Conservation (phyloP, 306 rosid genomes). For the Lathyrus tuberosus region DNA sequence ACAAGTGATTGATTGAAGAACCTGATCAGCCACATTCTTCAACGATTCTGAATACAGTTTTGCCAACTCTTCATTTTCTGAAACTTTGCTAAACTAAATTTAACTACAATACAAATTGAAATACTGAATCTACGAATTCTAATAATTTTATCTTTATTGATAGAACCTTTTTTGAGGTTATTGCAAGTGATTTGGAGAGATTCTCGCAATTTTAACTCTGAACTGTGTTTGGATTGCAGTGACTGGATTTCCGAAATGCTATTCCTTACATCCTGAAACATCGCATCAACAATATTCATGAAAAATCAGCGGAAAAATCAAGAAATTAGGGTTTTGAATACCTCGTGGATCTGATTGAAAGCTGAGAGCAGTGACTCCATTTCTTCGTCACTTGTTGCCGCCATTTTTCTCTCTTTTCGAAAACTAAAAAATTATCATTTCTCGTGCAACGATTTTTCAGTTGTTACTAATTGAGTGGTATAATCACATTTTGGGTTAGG, state of each 20-base stretch:
- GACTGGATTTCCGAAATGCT: constrained; percentile 54
- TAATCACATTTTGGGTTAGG: too few relatives aligned
- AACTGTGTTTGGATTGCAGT: constrained; percentile 46
- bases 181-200: constrained; percentile 57
- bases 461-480: not conserved
- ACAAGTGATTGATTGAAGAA: constrained; percentile 6
- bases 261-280: constrained; percentile 57
- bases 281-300: not conserved
- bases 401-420: constrained; percentile 44
- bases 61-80: constrained; percentile 63
- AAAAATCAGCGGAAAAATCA: not conserved
- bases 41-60: constrained; percentile 57
- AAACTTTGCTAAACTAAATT: constrained; percentile 30
- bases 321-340: constrained; percentile 11
- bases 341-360: constrained; percentile 69
- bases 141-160: not conserved
- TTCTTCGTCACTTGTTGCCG: constrained; percentile 64
- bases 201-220: constrained; percentile 62
- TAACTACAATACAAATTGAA: not conserved
- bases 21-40: constrained; percentile 65
- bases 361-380: constrained; percentile 58
- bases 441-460: not conserved
- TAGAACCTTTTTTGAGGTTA: constrained; percentile 54
- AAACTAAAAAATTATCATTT: not conserved
- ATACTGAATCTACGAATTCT: not conserved